phyloP scores from a whole-genome alignment of 495 filamentous ascomycete genomes.

The Hypoxylon fuscum region DNA sequence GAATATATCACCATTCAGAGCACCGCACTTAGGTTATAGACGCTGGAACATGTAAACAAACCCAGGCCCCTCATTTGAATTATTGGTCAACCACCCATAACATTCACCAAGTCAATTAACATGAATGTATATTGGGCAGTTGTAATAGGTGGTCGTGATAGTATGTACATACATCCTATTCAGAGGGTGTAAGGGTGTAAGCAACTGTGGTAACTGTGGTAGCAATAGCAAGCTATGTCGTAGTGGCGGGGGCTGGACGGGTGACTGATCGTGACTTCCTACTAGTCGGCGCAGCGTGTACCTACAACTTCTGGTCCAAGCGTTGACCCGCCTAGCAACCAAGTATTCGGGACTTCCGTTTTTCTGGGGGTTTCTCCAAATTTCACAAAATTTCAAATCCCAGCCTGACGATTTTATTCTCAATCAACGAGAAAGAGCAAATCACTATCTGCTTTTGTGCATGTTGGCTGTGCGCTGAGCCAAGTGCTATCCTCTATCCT shows the following conservation, averaged over 20 bases:
- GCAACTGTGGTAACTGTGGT: constrained; percentile 1
- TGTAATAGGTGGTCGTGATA: constrained; percentile 13
- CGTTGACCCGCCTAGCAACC: constrained; percentile 18
- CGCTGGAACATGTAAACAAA: constrained; percentile 42
- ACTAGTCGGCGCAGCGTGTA: constrained; percentile 5
- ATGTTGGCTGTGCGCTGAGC: constrained; percentile 36
- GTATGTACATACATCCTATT: no score
- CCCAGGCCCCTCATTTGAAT: constrained; percentile 17
- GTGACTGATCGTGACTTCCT: not conserved
- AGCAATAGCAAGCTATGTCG: constrained; percentile 10
- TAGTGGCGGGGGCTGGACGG: constrained; percentile 5
- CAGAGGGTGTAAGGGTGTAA: not conserved
- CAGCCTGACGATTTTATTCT: constrained; percentile 46
- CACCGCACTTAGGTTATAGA: constrained; percentile 25
- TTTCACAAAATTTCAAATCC: constrained; percentile 44
- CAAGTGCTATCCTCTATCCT: constrained; percentile 13
- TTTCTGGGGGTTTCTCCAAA: constrained; percentile 38
- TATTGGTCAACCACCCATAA: constrained; percentile 38
- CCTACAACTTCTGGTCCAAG: constrained; percentile 25
- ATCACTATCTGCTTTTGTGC: constrained; percentile 46
- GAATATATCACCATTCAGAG: constrained; percentile 38
- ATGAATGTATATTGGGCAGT: constrained; percentile 42
- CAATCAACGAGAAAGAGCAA: constrained; percentile 23
- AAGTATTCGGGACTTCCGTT: constrained; percentile 41
- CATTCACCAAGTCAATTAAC: constrained; percentile 21